Evolutionary conservation across 139 green algal genomes (phyloP).

Genomic region (Micromonas commoda): DNA sequence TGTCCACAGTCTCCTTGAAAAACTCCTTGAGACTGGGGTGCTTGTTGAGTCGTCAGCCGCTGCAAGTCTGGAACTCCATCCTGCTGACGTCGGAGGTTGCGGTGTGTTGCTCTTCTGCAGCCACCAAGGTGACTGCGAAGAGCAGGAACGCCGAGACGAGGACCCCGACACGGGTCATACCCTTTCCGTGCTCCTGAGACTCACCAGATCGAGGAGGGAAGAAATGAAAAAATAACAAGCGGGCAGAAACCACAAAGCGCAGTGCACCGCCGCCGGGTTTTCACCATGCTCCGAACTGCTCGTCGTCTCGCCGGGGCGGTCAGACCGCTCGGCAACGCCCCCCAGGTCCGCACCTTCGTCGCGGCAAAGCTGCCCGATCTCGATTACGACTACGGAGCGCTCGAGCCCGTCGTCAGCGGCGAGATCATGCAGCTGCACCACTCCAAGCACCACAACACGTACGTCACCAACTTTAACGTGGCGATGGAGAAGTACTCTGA

Average conservation of each 20-base stretch:
- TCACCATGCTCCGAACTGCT: no score
- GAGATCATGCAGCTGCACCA: slow-evolving; percentile 98
- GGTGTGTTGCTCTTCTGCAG: no score
- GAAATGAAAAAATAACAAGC: neutral
- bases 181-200: neutral
- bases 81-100: no score
- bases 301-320: no score
- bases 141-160: no score
- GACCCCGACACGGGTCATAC: no score
- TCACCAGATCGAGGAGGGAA: neutral
- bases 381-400: slow-evolving; percentile 78
- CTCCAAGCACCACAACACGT: slow-evolving; percentile 79
- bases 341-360: neutral
- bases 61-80: slow-evolving; percentile 4
- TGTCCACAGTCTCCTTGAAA: neutral
- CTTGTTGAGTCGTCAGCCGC: neutral
- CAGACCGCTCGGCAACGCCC: neutral
- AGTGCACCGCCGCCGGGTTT: neutral
- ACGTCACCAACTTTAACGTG: slow-evolving; percentile 82
- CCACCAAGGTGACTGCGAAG: no score
- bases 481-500: slow-evolving; percentile 67
- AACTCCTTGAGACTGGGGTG: slow-evolving; percentile 6
- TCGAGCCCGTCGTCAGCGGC: slow-evolving; percentile 80
- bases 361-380: slow-evolving; percentile 73
- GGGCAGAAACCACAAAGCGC: neutral